These are phyloP conservation scores for Thermomucor indicae-seudaticae DNA, from an alignment of 371 early-diverging fungal species.

Conservation along the genomic window DNA sequence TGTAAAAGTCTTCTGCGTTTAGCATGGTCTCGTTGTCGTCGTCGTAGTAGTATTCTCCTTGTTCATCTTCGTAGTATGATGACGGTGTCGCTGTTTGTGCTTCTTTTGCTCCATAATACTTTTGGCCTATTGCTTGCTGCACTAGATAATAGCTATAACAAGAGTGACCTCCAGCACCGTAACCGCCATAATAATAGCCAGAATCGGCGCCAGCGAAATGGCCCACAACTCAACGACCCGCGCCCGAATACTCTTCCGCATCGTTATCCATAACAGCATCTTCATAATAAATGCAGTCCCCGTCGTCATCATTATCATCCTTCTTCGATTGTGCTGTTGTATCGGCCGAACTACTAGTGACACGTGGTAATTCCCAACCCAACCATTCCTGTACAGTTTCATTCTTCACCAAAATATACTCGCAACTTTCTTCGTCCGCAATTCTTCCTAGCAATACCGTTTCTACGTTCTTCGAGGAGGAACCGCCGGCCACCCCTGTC, in stretches of 20 bases:
- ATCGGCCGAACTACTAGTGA: too few species aligned
- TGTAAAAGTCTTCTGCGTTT: conserved; percentile 11
- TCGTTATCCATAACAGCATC: conserved; percentile 40
- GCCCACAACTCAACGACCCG: conserved; percentile 8
- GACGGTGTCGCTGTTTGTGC: too few species aligned
- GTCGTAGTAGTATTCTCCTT: too few species aligned
- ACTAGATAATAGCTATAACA: too few species aligned
- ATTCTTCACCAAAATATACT: conserved; percentile 82
- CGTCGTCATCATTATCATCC: too few species aligned
- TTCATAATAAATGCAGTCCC: conserved; percentile 25
- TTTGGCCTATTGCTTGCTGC: too few species aligned
- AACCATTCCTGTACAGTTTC: conserved; percentile 58
- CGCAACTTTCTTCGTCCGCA: conserved; percentile 75
- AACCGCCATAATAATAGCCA: too few species aligned
- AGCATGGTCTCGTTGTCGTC: not conserved
- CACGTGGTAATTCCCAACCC: conserved; percentile 73
- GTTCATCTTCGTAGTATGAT: too few species aligned
- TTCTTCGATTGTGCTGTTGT: too few species aligned
- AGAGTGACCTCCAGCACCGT: too few species aligned
- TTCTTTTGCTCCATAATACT: too few species aligned
- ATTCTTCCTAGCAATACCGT: conserved; percentile 50
- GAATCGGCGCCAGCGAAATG: too few species aligned
- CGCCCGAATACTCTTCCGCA: conserved; percentile 51
- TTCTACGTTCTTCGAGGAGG: not conserved
- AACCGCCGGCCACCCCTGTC: conserved; percentile 47